Percentiles rank a stretch among this genome's conserved stretches.
Evolutionary conservation across 73 alveolate genomes (phyloP).

Genomic region (Paraurostyla sp.): DNA sequence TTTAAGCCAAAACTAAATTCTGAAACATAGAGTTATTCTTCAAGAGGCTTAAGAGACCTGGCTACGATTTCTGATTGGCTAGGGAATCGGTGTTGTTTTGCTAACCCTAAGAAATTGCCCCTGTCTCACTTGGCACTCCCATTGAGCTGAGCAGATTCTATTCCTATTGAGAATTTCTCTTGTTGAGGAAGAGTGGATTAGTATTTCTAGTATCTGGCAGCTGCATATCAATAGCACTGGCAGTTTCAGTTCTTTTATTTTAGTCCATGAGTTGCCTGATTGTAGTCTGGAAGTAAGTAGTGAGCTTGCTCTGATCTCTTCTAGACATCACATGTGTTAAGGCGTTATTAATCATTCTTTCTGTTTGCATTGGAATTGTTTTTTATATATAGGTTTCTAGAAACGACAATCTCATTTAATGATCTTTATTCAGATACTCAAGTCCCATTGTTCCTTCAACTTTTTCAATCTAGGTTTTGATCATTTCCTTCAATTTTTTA

Average conservation of each 20-base stretch:
- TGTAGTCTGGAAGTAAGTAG: background rate
- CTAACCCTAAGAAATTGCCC: too few relatives aligned
- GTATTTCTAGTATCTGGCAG: background rate
- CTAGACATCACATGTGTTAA: background rate
- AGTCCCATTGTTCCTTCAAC: background rate
- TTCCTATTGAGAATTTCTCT: background rate
- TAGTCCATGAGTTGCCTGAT: background rate
- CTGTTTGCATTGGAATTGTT: conserved; percentile 14
- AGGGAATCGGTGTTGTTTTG: too few relatives aligned
- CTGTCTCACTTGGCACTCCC: background rate
- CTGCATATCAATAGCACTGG: background rate
- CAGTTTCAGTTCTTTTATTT: background rate
- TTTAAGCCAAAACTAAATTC: background rate
- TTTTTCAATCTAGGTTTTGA: background rate
- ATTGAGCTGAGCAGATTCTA: background rate
- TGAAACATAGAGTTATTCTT: background rate
- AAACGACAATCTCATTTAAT: conserved; percentile 13
- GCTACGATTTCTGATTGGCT: too few relatives aligned
- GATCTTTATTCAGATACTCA: background rate
- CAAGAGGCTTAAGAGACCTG: too few relatives aligned
- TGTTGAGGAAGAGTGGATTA: background rate
- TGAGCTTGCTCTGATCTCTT: background rate
- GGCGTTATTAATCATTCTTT: background rate
- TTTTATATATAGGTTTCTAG: conserved; percentile 22
- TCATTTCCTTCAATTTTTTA: background rate